Base-by-base conservation (phyloP, 2,329 filamentous ascomycete species). In the Scortechinia acanthostroma region DNA sequence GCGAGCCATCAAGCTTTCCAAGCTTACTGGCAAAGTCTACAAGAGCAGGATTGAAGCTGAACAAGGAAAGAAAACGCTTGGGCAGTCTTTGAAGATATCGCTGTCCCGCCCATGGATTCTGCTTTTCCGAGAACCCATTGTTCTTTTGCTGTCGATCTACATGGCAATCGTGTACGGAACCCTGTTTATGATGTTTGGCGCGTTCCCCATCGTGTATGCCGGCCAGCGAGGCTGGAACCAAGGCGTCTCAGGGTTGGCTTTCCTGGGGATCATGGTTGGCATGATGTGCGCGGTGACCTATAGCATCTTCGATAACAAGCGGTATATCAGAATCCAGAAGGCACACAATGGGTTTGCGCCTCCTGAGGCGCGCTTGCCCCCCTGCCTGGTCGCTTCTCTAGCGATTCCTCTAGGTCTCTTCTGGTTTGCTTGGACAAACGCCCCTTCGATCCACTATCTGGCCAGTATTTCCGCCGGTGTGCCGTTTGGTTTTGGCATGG, bases 391-490 rank as follows among this genome's bases (percentile, higher is more conserved):
- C 25, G 85, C 83, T 6, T 76, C 75, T 14, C 58, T 85, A 17
- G 65, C 74, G 3, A 64, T 88, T 3, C 84, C 84, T 2, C 56
- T 81, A 16, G 77, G 80, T 3, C 65, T 86, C 16, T 84, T 86
- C 67, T 78, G 76, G 69, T 84, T 85, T 52, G 81, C 80, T 1
- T 86, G 81, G 81, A 85, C 81, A 0, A 79, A 77, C 49, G 69
- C 63, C 16, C 66, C 69, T 0, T 59, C 60, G 3, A 64, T 84
- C 10, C 77, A 80, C 57, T 84, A 73, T 71, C 66, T 74, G 37
- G 74, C 83, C 54, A 61, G 63, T 35, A 65, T 69, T 46, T 56
- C 62, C 40, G 62, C 59, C 20, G 63, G 58, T 1, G 57, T 69
- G 2, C 55, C 61, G 4, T 60, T 73, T 47, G 70, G 60, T 4